Evolutionary conservation across 257 asterid species (phyloP), one percentile per base, ranked within the genome.

Genomic region (Capsicum chinense): DNA sequence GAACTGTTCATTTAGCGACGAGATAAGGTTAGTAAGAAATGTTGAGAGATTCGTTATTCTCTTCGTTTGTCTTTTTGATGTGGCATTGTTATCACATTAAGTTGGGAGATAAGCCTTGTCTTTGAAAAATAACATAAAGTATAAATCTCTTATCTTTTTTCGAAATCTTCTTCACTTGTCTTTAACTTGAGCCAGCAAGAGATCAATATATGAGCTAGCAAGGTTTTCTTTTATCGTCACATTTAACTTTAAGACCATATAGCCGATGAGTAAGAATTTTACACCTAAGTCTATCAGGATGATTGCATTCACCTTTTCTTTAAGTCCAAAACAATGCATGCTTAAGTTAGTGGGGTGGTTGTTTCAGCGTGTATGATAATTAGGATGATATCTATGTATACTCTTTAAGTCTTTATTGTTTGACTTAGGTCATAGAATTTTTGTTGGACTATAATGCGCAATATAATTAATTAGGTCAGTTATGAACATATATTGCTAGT

Each of bases 311-410:
- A 76, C 63, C 48, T 7, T 33, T 68, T 11, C 6, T 33, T 5
- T 52, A n/a, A 26, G 48, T 33, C 81, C 14, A 52, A 76, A 14
- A 76, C 47, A 7, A 52, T 21, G 81, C 81, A 21, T 76, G 63
- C 44, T 76, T 52, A 76, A 66, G 62, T 76, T 26, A 76, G 81
- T 76, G 63, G 81, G 80, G 63, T 10, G 60, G 81, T 76, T 76
- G 63, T 33, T 2, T 26, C 39, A 7, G 33, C 48, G 17, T 16
- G 21, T 21, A 52, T 52, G 60, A 74, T 74, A 50, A 74, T 50
- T 48, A 35, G 33, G 39, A 73, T 9, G 48, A 44, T 4, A 60
- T 60, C n/a, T 73, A 44, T 5, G 14, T 35, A 0, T 67, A 21
- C 81, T 50, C 81, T 76, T 63, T 37, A 68, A 68, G 44, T 39